Evolutionary conservation across 2,329 filamentous ascomycete genomes (phyloP).

Genomic region (Colletotrichum lindemuthianum): DNA sequence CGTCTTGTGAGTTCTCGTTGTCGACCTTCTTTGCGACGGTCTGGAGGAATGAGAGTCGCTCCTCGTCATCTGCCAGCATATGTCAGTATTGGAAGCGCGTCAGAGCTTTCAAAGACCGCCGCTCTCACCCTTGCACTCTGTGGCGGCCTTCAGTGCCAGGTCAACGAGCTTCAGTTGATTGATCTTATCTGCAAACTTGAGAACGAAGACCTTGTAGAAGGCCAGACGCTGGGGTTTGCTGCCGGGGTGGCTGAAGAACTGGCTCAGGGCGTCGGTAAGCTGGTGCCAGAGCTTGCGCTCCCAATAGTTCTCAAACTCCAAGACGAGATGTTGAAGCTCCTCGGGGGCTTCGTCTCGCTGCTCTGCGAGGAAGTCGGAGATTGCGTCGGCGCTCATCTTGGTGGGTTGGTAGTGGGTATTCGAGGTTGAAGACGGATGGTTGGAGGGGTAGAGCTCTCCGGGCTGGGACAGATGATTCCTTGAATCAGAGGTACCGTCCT

Average conservation of each 20-base stretch:
- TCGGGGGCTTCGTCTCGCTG: constrained; percentile 89
- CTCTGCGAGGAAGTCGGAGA: constrained; percentile 90
- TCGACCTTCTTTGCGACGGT: constrained; percentile 88
- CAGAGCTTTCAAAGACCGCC: not conserved
- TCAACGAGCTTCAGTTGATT: constrained; percentile 98
- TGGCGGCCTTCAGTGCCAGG: constrained; percentile 86
- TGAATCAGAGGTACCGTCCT: too few species aligned
- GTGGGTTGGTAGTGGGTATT: not conserved
- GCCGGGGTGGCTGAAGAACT: constrained; percentile 85
- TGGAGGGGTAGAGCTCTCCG: constrained; percentile 24
- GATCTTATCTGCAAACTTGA: constrained; percentile 97
- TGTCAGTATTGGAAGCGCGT: constrained; percentile 16
- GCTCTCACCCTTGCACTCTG: constrained; percentile 78
- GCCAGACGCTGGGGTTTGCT: constrained; percentile 86
- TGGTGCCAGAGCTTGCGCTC: constrained; percentile 99
- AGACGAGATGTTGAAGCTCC: constrained; percentile 86
- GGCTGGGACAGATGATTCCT: constrained; percentile 6
- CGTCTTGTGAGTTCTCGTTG: constrained; percentile 92
- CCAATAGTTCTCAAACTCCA: constrained; percentile 96
- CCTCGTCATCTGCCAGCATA: constrained; percentile 75
- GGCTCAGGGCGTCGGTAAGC: constrained; percentile 86
- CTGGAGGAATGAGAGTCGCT: constrained; percentile 86
- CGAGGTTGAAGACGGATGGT: constrained; percentile 6
- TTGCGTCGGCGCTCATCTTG: constrained; percentile 84
- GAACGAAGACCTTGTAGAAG: constrained; percentile 94